phyloP scores from a whole-genome alignment of 1,284 basidiomycete species.

The Cryptococcus depauperatus region DNA sequence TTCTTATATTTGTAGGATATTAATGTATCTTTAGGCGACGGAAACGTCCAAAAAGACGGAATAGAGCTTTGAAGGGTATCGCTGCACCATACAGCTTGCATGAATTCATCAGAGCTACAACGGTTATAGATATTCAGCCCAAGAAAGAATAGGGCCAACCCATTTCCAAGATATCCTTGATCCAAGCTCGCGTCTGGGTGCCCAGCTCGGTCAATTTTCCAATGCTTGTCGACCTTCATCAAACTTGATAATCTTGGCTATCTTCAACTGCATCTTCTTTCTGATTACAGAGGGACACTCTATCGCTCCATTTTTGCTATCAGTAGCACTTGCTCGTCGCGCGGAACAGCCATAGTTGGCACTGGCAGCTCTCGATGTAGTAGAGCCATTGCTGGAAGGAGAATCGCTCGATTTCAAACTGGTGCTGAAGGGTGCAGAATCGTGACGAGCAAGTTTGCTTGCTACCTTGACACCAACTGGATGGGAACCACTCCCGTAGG shows the following conservation, averaged over 20 bases:
- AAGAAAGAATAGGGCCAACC: no score
- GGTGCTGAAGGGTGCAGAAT: conserved; percentile 10
- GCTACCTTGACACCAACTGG: conserved; percentile 16
- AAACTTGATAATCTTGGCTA: conserved; percentile 20
- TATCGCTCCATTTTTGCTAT: conserved; percentile 3
- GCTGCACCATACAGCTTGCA: no score
- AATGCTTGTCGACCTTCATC: no score
- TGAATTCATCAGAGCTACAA: no score
- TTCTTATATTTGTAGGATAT: no score
- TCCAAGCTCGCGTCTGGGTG: no score
- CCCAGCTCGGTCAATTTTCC: no score
- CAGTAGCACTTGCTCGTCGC: conserved; percentile 3
- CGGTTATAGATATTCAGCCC: no score
- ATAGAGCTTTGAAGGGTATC: neutral
- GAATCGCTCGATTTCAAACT: neutral
- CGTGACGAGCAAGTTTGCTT: conserved; percentile 14
- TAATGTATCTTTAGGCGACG: no score
- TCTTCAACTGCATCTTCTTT: conserved; percentile 21
- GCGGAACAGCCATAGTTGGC: neutral
- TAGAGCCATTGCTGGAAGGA: no score
- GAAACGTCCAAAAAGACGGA: no score
- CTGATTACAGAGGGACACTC: conserved; percentile 4
- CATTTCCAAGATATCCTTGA: no score
- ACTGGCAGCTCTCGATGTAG: neutral
- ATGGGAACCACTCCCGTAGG: conserved; percentile 16